Conservation (phyloP, 306 rosid genomes). For the cucumber (Cucumis sativus) region Cucumber_9930_V3 NC_026661.2:18265001-18265500, state of each 20-base stretch:
- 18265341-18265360: background rate
- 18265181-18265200: background rate
- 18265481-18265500: background rate
- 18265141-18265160: background rate
- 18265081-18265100: background rate
- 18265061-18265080: background rate
- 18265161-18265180: background rate
- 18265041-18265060: background rate
- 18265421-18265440: background rate
- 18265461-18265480: background rate
- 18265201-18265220: background rate
- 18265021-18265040: background rate
- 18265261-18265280: background rate
- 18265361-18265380: background rate
- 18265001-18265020: background rate
- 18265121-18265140: background rate
- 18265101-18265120: background rate
- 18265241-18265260: background rate
- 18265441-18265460: background rate
- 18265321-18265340: background rate
- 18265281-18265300: background rate
- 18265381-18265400: background rate
- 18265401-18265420: background rate
- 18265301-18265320: background rate
- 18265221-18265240: background rate